These are phyloP conservation scores for Royoungia palumana DNA, from an alignment of 768 basidiomycete species.

Conservation along the genomic window DNA sequence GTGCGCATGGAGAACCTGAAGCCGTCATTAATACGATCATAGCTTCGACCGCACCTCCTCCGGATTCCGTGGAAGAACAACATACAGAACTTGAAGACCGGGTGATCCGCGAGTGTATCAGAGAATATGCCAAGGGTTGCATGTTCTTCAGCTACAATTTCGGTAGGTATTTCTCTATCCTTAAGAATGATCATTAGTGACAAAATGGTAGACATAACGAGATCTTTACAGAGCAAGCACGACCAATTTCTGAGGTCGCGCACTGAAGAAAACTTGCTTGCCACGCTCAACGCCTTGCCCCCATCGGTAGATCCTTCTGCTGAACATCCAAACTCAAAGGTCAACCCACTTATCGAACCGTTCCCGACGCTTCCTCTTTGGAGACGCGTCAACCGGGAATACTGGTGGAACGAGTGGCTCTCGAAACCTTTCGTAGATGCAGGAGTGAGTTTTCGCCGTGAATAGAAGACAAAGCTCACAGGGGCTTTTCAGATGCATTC, in stretches of 20 bases:
- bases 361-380: slow-evolving; percentile 79
- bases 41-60: slow-evolving; percentile 58
- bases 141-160: slow-evolving; percentile 92
- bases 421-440: slow-evolving; percentile 82
- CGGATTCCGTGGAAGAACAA: slow-evolving; percentile 59
- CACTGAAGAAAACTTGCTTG: slow-evolving; percentile 56
- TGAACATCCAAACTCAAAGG: slow-evolving; percentile 32
- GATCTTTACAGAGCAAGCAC: slow-evolving; percentile 77
- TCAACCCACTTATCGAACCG: slow-evolving; percentile 66
- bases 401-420: slow-evolving; percentile 97
- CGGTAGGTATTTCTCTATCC: slow-evolving; percentile 43
- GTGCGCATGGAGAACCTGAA: slow-evolving; percentile 44
- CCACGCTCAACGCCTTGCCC: slow-evolving; percentile 53
- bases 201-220: slow-evolving; percentile 63
- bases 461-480: not conserved
- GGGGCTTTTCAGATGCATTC: slow-evolving; percentile 57
- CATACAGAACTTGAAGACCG: slow-evolving; percentile 78
- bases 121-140: slow-evolving; percentile 75
- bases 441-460: slow-evolving; percentile 51
- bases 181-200: not conserved
- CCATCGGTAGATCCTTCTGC: slow-evolving; percentile 30
- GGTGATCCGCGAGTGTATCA: slow-evolving; percentile 73
- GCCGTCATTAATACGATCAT: slow-evolving; percentile 58
- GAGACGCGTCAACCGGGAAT: slow-evolving; percentile 84
- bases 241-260: slow-evolving; percentile 57